A percentile compares a stretch with the other conserved stretches of the same genome.
These are phyloP conservation scores for Geotrichum restrictum DNA, from an alignment of 1,139 yeast species.

Conservation along the genomic window DNA sequence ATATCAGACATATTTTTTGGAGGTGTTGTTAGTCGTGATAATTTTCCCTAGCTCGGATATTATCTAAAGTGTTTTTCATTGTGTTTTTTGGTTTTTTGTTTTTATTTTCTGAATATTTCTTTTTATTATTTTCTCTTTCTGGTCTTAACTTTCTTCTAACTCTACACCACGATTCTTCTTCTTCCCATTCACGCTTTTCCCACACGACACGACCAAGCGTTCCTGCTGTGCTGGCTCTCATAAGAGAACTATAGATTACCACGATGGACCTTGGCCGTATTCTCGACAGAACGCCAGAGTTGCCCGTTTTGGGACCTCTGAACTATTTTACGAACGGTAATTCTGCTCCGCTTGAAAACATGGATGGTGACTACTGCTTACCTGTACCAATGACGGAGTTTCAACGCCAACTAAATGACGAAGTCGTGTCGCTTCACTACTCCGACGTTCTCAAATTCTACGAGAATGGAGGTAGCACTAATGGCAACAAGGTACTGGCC, in stretches of 20 bases:
- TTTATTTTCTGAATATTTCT: conserved; percentile 5
- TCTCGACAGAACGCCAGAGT: conserved; percentile 81
- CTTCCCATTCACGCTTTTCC: not conserved
- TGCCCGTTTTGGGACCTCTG: conserved; percentile 53
- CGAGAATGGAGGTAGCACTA: conserved; percentile 50
- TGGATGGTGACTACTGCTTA: conserved; percentile 69
- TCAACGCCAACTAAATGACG: conserved; percentile 89
- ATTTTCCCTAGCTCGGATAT: conserved; percentile 8
- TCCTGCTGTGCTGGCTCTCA: not conserved
- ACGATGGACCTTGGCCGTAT: conserved; percentile 72
- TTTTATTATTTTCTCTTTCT: conserved; percentile 3
- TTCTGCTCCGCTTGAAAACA: conserved; percentile 28
- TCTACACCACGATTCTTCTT: not conserved
- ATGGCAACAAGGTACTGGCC: conserved; percentile 47
- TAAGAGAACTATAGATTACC: not conserved
- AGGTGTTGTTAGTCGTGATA: not conserved
- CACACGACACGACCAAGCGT: not conserved
- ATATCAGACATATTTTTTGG: conserved; percentile 9
- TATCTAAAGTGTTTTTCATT: not conserved
- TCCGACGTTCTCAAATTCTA: conserved; percentile 85
- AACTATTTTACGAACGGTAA: conserved; percentile 21
- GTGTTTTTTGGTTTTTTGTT: not conserved
- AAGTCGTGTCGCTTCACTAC: conserved; percentile 84
- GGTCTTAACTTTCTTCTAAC: not conserved
- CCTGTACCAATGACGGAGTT: conserved; percentile 87